Evolutionary conservation across 352 stramenopile genomes (phyloP).

Genomic region (Pythium insidiosum): DNA sequence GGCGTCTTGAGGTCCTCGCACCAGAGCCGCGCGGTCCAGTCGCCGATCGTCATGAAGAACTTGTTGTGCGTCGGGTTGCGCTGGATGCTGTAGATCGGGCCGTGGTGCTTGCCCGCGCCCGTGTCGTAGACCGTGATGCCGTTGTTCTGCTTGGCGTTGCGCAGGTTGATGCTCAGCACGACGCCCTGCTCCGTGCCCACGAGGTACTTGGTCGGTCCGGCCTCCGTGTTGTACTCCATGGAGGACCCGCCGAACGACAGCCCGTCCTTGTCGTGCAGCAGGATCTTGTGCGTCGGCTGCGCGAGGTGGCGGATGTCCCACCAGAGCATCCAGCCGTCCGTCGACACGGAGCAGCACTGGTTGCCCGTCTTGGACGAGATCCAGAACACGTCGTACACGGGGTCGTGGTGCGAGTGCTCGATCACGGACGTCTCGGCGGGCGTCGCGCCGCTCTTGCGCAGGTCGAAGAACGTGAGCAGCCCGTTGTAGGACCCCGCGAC

Average conservation of each 20-base stretch:
- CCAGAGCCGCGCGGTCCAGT: conserved; percentile 96
- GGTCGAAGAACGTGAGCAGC: conserved; percentile 95
- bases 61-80: conserved; percentile 97
- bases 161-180: conserved; percentile 92
- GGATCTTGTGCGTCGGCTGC: conserved; percentile 74
- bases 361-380: conserved; percentile 95
- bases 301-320: conserved; percentile 87
- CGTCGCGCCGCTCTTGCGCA: conserved; percentile 86
- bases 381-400: conserved; percentile 96
- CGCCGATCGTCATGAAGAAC: conserved; percentile 96
- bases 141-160: conserved; percentile 96
- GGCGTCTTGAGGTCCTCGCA: conserved; percentile 96
- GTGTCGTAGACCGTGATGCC: conserved; percentile 95
- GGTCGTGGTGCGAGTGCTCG: conserved; percentile 96
- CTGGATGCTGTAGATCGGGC: conserved; percentile 93
- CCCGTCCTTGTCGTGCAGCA: conserved; percentile 71
- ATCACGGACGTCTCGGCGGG: conserved; percentile 91
- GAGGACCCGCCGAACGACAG: conserved; percentile 90
- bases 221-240: conserved; percentile 97
- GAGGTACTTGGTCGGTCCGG: conserved; percentile 95
- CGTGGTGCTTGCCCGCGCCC: conserved; percentile 92
- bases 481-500: conserved; percentile 96
- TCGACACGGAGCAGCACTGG: conserved; percentile 94
- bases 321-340: conserved; percentile 91
- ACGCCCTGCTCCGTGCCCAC: conserved; percentile 97